Conservation (phyloP, 768 basidiomycete genomes). For the Albatrellus ellisii region DNA sequence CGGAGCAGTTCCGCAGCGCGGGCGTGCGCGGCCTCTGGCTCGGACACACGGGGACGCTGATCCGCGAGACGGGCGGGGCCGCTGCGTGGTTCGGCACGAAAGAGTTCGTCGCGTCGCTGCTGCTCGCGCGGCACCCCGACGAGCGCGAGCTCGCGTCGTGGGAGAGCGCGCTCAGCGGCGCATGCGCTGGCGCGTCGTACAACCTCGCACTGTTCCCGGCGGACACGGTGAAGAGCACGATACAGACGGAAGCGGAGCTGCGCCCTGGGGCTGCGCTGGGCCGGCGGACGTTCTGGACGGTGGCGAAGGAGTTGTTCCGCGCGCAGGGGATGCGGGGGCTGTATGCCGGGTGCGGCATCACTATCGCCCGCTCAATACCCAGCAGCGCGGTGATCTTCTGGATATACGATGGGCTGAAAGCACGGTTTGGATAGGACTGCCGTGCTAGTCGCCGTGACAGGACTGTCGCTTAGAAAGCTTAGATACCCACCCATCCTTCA, state of each 20-base stretch:
- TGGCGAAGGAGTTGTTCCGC: constrained; percentile 52
- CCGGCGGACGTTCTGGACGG: constrained; percentile 40
- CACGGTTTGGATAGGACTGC: constrained; percentile 30
- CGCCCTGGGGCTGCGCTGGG: constrained; percentile 30
- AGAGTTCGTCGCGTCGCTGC: constrained; percentile 53
- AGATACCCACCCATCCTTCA: too few relatives aligned
- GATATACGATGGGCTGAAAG: constrained; percentile 72
- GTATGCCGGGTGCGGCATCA: constrained; percentile 91
- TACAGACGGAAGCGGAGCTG: constrained; percentile 90
- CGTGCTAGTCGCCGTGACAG: too few relatives aligned
- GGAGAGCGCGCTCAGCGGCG: constrained; percentile 82
- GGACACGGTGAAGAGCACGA: constrained; percentile 87
- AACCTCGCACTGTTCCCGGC: constrained; percentile 90
- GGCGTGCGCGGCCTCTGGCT: constrained; percentile 91
- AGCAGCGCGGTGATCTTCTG: constrained; percentile 89
- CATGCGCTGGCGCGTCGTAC: constrained; percentile 74
- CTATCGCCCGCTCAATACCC: constrained; percentile 71
- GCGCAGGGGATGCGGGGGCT: constrained; percentile 71
- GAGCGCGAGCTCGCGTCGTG: constrained; percentile 30
- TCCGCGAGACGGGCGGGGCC: constrained; percentile 87
- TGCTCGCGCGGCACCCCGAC: constrained; percentile 37
- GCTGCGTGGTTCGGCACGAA: constrained; percentile 89
- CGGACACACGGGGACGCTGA: constrained; percentile 85
- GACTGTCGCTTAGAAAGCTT: too few relatives aligned
- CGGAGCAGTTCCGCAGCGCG: constrained; percentile 43